Evolutionary conservation across 192 early-diverging fungal genomes (phyloP).

Genomic region (Coemansia sp.): DNA sequence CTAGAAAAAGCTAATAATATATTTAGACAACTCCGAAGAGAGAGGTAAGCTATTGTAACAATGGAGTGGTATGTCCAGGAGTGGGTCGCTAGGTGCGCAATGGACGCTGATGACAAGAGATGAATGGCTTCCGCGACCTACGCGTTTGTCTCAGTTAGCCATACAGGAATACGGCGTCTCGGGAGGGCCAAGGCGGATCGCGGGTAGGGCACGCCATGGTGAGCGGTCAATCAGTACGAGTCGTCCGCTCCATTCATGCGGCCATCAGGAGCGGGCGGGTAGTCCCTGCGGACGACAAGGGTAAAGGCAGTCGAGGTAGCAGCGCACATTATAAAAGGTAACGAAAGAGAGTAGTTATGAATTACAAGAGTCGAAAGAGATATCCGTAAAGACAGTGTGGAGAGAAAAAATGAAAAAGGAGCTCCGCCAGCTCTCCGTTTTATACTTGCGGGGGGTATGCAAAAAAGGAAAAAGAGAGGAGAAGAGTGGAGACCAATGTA

Average conservation of each 20-base stretch:
- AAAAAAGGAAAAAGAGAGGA: conserved; percentile 1
- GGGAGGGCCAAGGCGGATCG: not conserved
- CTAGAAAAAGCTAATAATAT: not conserved
- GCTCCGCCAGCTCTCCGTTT: conserved; percentile 3
- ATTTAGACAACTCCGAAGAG: conserved; percentile 4
- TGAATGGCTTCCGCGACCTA: not conserved
- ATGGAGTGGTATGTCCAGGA: not conserved
- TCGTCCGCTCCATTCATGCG: not conserved
- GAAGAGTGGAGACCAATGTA: conserved; percentile 8
- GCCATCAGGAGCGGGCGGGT: conserved; percentile 1
- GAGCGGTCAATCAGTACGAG: not conserved
- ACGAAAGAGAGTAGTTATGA: not conserved
- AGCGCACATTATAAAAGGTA: conserved; percentile 15
- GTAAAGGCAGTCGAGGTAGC: not conserved
- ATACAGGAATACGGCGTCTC: not conserved
- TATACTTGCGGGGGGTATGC: conserved; percentile 1
- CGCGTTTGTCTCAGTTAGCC: not conserved
- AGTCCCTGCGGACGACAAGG: conserved; percentile 22
- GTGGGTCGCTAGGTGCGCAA: not conserved
- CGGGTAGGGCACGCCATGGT: not conserved
- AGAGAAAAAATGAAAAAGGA: not conserved
- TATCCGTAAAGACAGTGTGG: not conserved
- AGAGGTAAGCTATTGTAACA: not conserved
- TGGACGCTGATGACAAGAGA: not conserved
- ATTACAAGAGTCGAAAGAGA: not conserved